Evolutionary conservation across 2,329 filamentous ascomycete genomes (phyloP).

Genomic region (Aspergillus sp.): DNA sequence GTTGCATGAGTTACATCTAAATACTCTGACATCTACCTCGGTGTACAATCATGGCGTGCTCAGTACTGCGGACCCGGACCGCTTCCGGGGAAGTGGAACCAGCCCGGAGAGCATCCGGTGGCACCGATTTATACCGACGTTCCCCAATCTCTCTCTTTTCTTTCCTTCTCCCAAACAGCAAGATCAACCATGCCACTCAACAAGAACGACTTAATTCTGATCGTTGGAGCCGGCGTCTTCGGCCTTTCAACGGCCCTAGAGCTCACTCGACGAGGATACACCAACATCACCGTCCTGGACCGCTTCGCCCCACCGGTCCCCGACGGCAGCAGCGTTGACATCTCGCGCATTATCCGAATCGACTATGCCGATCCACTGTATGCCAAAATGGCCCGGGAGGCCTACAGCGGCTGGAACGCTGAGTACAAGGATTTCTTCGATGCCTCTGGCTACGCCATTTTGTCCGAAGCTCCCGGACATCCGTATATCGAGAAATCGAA

Average conservation of each 20-base stretch:
- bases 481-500: constrained; percentile 26
- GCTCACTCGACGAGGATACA: constrained; percentile 58
- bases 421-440: constrained; percentile 35
- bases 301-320: constrained; percentile 54
- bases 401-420: constrained; percentile 64
- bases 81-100: too few relatives aligned
- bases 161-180: background rate
- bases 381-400: constrained; percentile 66
- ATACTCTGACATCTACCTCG: too few relatives aligned
- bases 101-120: too few relatives aligned
- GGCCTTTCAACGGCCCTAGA: constrained; percentile 66
- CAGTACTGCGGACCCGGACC: too few relatives aligned
- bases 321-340: constrained; percentile 56
- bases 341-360: constrained; percentile 59
- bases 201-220: constrained; percentile 54
- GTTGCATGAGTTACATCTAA: too few relatives aligned
- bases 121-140: too few relatives aligned
- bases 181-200: background rate
- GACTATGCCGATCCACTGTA: constrained; percentile 81
- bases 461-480: constrained; percentile 26
- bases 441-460: constrained; percentile 29
- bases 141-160: background rate
- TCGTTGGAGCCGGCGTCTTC: constrained; percentile 68
- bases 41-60: too few relatives aligned
- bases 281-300: constrained; percentile 56